Evolutionary conservation across 257 asterid genomes (phyloP).

Genomic region (Ophiorrhiza pumila): DNA sequence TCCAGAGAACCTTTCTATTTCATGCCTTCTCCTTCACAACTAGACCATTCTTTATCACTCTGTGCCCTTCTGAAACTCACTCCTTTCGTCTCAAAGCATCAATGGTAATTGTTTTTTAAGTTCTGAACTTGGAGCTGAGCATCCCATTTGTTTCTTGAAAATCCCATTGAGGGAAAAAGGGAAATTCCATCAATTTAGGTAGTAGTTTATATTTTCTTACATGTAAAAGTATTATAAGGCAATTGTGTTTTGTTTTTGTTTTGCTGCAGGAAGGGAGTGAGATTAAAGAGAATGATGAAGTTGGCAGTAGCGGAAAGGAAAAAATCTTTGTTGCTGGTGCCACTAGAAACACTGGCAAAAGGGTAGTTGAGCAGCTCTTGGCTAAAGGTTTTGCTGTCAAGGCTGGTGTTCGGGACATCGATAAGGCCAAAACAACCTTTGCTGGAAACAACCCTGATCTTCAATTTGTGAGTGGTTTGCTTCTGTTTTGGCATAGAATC

Average conservation of each 20-base stretch:
- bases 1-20: constrained; percentile 35
- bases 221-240: neutral
- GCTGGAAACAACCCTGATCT: constrained; percentile 60
- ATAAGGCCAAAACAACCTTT: constrained; percentile 70
- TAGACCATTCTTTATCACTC: constrained; percentile 26
- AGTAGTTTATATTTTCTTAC: neutral
- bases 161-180: neutral
- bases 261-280: constrained; percentile 53
- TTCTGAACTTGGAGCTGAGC: neutral
- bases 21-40: constrained; percentile 20
- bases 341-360: constrained; percentile 85
- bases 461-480: constrained; percentile 59
- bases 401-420: constrained; percentile 85
- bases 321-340: constrained; percentile 92
- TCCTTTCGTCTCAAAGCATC: constrained; percentile 46
- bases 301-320: constrained; percentile 40
- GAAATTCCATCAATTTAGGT: neutral
- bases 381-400: constrained; percentile 82
- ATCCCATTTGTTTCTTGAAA: neutral
- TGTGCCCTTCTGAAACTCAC: constrained; percentile 11
- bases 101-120: constrained; percentile 19
- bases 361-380: constrained; percentile 90
- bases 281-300: constrained; percentile 44
- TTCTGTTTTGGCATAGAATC: neutral
- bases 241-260: constrained; percentile 7